phyloP scores from a whole-genome alignment of 2,329 filamentous ascomycete species.

The Alternaria postmessia region DNA sequence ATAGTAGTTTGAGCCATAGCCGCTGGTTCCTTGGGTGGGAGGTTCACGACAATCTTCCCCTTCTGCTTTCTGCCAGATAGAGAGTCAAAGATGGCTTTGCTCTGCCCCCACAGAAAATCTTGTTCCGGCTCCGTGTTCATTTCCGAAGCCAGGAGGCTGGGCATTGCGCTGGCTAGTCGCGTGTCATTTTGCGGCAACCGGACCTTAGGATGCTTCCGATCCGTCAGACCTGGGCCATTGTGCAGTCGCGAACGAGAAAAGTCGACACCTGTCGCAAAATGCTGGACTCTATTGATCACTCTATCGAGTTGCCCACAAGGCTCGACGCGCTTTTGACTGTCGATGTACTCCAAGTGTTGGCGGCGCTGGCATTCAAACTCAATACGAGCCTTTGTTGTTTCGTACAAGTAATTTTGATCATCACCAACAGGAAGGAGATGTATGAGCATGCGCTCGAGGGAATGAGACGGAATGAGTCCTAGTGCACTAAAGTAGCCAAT shows the following conservation, averaged over 20 bases:
- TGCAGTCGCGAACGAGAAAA: constrained; percentile 3
- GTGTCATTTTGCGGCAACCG: constrained; percentile 1
- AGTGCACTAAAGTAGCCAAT: constrained; percentile 3
- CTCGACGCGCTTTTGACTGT: background rate
- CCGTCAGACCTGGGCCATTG: background rate
- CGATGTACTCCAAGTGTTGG: background rate
- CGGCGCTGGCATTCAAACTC: background rate
- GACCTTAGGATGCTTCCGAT: background rate
- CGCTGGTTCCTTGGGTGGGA: background rate
- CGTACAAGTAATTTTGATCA: constrained; percentile 1
- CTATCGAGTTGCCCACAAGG: background rate
- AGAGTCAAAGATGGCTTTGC: too few species aligned
- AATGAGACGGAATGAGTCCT: background rate
- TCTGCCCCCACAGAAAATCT: background rate
- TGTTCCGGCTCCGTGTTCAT: background rate
- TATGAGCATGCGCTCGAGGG: constrained; percentile 7
- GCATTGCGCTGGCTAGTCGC: background rate
- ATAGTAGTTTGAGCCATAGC: background rate
- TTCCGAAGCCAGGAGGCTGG: too few species aligned
- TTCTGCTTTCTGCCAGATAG: background rate
- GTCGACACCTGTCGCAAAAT: background rate
- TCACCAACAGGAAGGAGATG: constrained; percentile 8
- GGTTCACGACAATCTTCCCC: background rate
- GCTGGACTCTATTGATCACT: background rate
- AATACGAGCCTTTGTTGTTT: background rate